Evolutionary conservation across 768 basidiomycete species (phyloP).

Genomic region (Lyophyllum semitale): DNA sequence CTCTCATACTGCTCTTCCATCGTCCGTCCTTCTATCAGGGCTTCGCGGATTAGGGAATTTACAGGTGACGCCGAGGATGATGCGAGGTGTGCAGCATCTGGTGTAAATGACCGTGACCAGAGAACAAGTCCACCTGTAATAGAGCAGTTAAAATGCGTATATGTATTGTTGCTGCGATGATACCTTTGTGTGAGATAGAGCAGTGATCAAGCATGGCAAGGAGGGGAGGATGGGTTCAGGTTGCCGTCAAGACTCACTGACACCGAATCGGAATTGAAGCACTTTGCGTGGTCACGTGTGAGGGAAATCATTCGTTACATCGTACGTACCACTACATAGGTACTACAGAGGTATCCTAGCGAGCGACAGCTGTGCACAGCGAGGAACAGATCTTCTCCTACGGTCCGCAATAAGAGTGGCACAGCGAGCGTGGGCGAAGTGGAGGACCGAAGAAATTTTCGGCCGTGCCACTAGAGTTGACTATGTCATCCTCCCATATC

Average conservation of each 20-base stretch:
- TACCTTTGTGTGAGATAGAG: conserved; percentile 93
- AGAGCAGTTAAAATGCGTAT: neutral
- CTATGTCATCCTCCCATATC: neutral
- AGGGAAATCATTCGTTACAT: too few species aligned
- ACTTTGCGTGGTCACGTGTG: neutral
- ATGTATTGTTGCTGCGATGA: neutral
- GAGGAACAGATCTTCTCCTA: too few species aligned
- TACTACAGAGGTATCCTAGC: too few species aligned
- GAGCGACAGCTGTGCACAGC: too few species aligned
- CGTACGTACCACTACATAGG: too few species aligned
- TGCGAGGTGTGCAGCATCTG: conserved; percentile 71
- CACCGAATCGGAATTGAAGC: too few species aligned
- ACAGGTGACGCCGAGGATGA: conserved; percentile 79
- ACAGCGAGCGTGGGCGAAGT: too few species aligned
- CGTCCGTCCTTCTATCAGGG: conserved; percentile 87
- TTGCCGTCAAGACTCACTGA: too few species aligned
- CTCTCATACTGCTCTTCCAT: conserved; percentile 86
- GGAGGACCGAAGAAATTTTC: neutral
- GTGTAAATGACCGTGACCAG: conserved; percentile 95
- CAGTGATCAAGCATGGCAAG: conserved; percentile 87
- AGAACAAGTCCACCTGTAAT: conserved; percentile 83
- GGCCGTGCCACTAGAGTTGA: neutral
- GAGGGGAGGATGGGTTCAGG: neutral
- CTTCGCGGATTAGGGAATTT: conserved; percentile 86
- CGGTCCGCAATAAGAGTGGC: too few species aligned